Percentiles rank a stretch among this genome's conserved stretches.
These are phyloP conservation scores for Leccinum sublutescens DNA, from an alignment of 768 basidiomycete species.

Conservation along the genomic window DNA sequence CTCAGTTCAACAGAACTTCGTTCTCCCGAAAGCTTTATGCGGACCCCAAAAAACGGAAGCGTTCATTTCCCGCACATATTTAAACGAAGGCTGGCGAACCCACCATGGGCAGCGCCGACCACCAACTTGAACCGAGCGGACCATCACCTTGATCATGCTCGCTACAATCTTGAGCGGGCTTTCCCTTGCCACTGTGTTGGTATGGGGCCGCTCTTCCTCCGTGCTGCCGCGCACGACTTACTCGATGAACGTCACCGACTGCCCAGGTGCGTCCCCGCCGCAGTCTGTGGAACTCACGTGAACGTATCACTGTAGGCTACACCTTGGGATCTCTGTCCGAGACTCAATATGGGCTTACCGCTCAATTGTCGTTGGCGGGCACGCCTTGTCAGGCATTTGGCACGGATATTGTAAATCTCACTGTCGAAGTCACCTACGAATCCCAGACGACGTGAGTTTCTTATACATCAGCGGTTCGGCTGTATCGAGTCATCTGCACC, in stretches of 20 bases:
- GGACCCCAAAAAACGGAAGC: background rate
- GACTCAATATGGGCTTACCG: slow-evolving; percentile 49
- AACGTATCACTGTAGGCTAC: slow-evolving; percentile 46
- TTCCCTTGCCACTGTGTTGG: slow-evolving; percentile 3
- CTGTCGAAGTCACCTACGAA: slow-evolving; percentile 66
- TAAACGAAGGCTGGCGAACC: background rate
- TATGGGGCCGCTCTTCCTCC: slow-evolving; percentile 9
- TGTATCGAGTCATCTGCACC: background rate
- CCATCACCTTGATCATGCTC: slow-evolving; percentile 1
- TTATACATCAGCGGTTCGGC: background rate
- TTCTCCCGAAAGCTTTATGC: background rate
- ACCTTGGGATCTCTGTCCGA: slow-evolving; percentile 44
- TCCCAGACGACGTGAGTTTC: slow-evolving; percentile 44
- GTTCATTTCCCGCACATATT: background rate
- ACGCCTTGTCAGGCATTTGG: slow-evolving; percentile 66
- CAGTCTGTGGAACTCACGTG: background rate
- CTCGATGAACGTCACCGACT: slow-evolving; percentile 33
- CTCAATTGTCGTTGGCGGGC: slow-evolving; percentile 53
- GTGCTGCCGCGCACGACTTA: slow-evolving; percentile 9
- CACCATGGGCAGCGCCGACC: background rate
- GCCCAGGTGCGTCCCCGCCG: slow-evolving; percentile 28
- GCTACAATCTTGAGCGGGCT: slow-evolving; percentile 9
- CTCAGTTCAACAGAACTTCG: background rate
- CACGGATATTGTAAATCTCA: slow-evolving; percentile 53
- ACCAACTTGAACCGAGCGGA: background rate